Evolutionary conservation across 306 rosid genomes (phyloP).

Genomic region (Sindora glabra): DNA sequence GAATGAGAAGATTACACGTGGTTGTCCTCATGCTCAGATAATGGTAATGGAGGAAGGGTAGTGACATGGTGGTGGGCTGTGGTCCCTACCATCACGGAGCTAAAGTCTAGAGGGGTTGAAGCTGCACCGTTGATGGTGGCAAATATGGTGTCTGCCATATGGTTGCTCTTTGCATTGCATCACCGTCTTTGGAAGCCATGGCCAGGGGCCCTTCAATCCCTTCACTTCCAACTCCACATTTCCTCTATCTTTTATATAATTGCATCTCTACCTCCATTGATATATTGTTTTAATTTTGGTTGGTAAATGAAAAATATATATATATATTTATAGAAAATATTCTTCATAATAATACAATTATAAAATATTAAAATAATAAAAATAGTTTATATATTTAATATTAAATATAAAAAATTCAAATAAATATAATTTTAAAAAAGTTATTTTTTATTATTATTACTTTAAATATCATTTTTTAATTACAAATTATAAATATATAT

Average conservation of each 20-base stretch:
- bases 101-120: neutral
- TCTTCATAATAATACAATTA: too few relatives aligned
- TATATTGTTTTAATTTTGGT: too few relatives aligned
- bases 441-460: too few relatives aligned
- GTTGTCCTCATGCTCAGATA: neutral
- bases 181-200: conserved; percentile 27
- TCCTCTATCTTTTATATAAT: neutral
- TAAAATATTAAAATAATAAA: too few relatives aligned
- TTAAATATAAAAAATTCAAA: too few relatives aligned
- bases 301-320: too few relatives aligned
- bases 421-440: too few relatives aligned
- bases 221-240: neutral
- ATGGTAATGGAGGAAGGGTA: neutral
- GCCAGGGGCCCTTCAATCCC: neutral
- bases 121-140: conserved; percentile 83
- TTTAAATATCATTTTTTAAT: too few relatives aligned
- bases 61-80: conserved; percentile 10
- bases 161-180: conserved; percentile 34
- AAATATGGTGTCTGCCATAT: conserved; percentile 70
- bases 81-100: conserved; percentile 32
- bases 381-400: too few relatives aligned
- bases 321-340: too few relatives aligned
- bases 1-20: conserved; percentile 28
- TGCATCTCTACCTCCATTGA: too few relatives aligned
- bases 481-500: too few relatives aligned